phyloP scores from a whole-genome alignment of 345 rosid species.

The Erysimum cheiranthoides region DNA sequence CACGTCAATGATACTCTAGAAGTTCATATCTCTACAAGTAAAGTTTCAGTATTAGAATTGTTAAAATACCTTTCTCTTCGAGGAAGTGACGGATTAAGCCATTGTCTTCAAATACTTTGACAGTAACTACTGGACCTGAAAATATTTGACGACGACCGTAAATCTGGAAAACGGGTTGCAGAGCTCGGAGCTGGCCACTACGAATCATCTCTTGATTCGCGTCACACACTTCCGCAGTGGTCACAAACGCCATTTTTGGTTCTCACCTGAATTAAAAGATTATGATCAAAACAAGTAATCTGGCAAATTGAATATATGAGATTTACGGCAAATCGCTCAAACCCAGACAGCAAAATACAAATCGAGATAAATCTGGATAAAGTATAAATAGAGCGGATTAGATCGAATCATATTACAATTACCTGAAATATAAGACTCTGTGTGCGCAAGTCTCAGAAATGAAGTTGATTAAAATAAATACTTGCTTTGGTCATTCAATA shows the following conservation, averaged over 20 bases:
- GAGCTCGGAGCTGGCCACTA: conserved; percentile 81
- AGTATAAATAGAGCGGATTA: not conserved
- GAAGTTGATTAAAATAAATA: not conserved
- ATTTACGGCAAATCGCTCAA: not conserved
- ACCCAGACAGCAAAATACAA: not conserved
- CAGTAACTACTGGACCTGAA: conserved; percentile 79
- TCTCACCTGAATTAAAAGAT: conserved; percentile 29
- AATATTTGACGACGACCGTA: conserved; percentile 83
- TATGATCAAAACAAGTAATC: conserved; percentile 29
- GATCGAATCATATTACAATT: conserved; percentile 26
- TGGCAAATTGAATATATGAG: not conserved
- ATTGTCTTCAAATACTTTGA: conserved; percentile 84
- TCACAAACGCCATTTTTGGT: conserved; percentile 69
- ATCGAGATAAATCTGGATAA: not conserved
- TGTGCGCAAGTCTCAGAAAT: conserved; percentile 26
- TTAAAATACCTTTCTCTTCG: conserved; percentile 64
- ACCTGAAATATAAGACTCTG: conserved; percentile 22
- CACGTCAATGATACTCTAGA: conserved; percentile 1
- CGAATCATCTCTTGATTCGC: conserved; percentile 77
- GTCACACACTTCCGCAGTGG: conserved; percentile 88
- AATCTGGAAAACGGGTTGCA: conserved; percentile 74
- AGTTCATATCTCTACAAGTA: not conserved
- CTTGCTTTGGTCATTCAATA: conserved; percentile 25
- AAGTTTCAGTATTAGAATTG: conserved; percentile 2
- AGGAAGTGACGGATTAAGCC: conserved; percentile 80